Evolutionary conservation across 495 filamentous ascomycete genomes (phyloP), one percentile per base, ranked within the genome.

Genomic region (Hypomontagnella submonticulosa): DNA sequence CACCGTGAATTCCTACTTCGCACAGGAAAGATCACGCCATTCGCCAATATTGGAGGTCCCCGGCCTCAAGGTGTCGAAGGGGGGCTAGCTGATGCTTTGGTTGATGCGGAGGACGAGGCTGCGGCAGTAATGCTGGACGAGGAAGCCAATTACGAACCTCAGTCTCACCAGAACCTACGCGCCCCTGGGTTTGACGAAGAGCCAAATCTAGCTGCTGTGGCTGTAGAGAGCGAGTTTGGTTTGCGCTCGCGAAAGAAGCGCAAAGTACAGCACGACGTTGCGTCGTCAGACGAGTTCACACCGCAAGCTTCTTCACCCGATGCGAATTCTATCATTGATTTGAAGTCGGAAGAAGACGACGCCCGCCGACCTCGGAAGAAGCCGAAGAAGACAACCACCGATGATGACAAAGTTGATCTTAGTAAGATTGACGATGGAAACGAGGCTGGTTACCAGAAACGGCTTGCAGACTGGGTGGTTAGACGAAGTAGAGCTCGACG

Each of bases 1-100:
- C 87, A 90, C 50, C 85, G 93, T 46, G 92, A 96, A 27, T 98
- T 92, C 73, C 84, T 99, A 47, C 93, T 99, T 33, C 85, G 95
- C 4, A 99, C 94, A 0, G 95, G 95, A 51, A 97, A 98, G 75
- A 99, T 99, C 67, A 99, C 95, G 0, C 95, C 95, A 0, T 98
- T 99, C 59, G 89, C 93, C 2, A 88, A 87, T 50, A 83, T 93
- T 68, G 81, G 83, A 41, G 81, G 80, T 30, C 78, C 81, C 18
- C 74, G 78, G 15, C 78, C 80, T 11, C 80, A 81, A 37, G 86
- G 84, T 1, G 78, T 84, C 4, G 79, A 85, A 36, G 84, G 87
- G 13, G 87, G 85, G 48, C 80, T 95, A 4, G 85, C 87, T 16
- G 84, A 91, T 73, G 90, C 87, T 6, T 83, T 96, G 42, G 78